Conservation (phyloP, 2,329 filamentous ascomycete species). For the Colletotrichum sp. region DNA sequence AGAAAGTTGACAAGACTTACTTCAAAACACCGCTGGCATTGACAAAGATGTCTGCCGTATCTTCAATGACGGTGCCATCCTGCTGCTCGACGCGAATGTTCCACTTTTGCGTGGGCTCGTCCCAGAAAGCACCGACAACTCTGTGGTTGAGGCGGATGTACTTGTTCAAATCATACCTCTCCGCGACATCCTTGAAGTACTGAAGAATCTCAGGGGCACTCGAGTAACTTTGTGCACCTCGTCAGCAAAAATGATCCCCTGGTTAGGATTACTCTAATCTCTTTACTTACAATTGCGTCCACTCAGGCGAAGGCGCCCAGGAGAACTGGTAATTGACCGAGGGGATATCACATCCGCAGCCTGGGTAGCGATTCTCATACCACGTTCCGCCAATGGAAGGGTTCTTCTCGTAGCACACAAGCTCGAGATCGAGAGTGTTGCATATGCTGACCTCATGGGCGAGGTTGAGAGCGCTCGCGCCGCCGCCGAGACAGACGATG, state of each 20-base stretch:
- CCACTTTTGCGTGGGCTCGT: conserved; percentile 26
- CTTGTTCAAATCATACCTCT: conserved; percentile 25
- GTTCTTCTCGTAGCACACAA: conserved; percentile 33
- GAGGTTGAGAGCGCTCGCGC: conserved; percentile 32
- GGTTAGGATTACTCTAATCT: not conserved
- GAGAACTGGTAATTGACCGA: conserved; percentile 26
- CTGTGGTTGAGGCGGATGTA: conserved; percentile 25
- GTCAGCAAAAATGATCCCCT: not conserved
- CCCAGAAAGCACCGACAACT: conserved; percentile 24
- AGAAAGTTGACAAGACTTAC: conserved; percentile 31
- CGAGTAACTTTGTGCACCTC: not conserved
- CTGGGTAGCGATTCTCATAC: conserved; percentile 29
- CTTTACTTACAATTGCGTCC: conserved; percentile 3
- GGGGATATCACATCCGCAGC: conserved; percentile 27
- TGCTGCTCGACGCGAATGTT: conserved; percentile 16
- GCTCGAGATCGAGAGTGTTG: conserved; percentile 24
- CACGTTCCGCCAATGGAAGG: conserved; percentile 27
- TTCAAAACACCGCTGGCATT: conserved; percentile 47
- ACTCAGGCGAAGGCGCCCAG: conserved; percentile 4
- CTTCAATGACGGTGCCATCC: conserved; percentile 13
- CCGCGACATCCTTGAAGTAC: conserved; percentile 27
- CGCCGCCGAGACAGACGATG: conserved; percentile 32
- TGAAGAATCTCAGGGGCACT: conserved; percentile 26
- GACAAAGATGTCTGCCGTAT: conserved; percentile 25
- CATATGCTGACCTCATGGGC: conserved; percentile 25